phyloP scores from a whole-genome alignment of 495 filamentous ascomycete genomes.

The Trichocladium uniseriatum region DNA sequence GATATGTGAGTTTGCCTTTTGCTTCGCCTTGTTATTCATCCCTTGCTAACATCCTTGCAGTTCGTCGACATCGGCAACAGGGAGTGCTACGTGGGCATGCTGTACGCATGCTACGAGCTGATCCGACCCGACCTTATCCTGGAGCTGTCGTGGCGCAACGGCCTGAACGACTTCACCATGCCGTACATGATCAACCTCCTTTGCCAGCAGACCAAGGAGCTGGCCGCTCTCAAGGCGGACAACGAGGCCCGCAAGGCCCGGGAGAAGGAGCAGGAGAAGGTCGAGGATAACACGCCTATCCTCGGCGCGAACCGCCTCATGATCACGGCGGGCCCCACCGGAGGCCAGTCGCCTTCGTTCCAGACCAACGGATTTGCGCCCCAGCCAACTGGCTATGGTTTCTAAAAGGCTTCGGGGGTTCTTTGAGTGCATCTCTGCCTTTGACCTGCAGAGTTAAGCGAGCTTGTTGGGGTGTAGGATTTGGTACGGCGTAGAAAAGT shows the following conservation, averaged over 20 bases:
- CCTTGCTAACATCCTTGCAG: conserved; percentile 43
- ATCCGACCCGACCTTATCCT: conserved; percentile 85
- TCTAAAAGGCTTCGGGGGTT: conserved; percentile 28
- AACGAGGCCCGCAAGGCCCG: conserved; percentile 93
- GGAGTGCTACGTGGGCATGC: conserved; percentile 98
- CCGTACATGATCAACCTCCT: conserved; percentile 99
- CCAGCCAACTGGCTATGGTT: conserved; percentile 63
- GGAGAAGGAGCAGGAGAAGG: conserved; percentile 76
- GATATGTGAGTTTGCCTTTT: conserved; percentile 68
- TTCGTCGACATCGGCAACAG: conserved; percentile 99
- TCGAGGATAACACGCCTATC: conserved; percentile 89
- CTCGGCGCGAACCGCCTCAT: conserved; percentile 86
- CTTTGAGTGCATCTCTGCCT: conserved; percentile 8
- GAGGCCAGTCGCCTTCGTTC: conserved; percentile 46
- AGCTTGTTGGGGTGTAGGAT: no score
- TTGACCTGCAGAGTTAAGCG: no score
- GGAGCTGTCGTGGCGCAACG: conserved; percentile 95
- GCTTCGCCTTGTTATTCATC: neutral
- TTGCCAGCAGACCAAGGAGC: conserved; percentile 76
- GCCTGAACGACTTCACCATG: conserved; percentile 96
- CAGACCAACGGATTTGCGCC: conserved; percentile 75
- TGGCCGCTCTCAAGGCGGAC: conserved; percentile 81
- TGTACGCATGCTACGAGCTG: conserved; percentile 97
- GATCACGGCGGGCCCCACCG: conserved; percentile 85
- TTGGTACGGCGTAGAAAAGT: neutral